Conservation (phyloP, 140 eudicot species). For the Flaveria floridana region DNA sequence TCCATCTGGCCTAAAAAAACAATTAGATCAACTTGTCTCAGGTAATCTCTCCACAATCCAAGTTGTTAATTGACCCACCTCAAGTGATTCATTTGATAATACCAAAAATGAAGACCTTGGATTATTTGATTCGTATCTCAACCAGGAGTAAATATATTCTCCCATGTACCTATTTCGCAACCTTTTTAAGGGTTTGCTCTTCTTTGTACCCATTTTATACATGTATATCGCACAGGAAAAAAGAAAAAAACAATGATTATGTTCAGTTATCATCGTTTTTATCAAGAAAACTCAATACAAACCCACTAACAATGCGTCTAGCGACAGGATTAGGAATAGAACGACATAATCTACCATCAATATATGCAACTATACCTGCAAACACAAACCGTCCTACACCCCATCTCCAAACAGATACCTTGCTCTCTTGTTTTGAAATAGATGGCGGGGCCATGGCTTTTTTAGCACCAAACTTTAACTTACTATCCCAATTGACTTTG, state of each 20-base stretch:
- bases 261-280: constrained; percentile 42
- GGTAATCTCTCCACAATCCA: too few relatives aligned
- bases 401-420: constrained; percentile 58
- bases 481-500: constrained; percentile 42
- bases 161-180: background rate
- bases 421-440: constrained; percentile 37
- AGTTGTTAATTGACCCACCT: background rate
- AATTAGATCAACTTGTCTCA: too few relatives aligned
- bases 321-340: constrained; percentile 80
- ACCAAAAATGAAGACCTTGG: background rate
- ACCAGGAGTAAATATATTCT: background rate
- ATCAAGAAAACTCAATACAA: constrained; percentile 87
- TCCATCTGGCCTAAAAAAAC: too few relatives aligned
- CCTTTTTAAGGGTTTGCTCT: background rate
- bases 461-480: constrained; percentile 32
- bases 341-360: constrained; percentile 92
- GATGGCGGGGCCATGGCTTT: constrained; percentile 29
- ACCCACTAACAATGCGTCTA: constrained; percentile 93
- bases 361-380: constrained; percentile 83
- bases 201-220: background rate
- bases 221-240: background rate
- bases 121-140: background rate
- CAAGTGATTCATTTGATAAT: background rate
- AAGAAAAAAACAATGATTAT: background rate
- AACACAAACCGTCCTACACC: constrained; percentile 79